These are phyloP conservation scores for Cyphellophora attinorum DNA, from an alignment of 2,329 filamentous ascomycete genomes.

Conservation along the genomic window DNA sequence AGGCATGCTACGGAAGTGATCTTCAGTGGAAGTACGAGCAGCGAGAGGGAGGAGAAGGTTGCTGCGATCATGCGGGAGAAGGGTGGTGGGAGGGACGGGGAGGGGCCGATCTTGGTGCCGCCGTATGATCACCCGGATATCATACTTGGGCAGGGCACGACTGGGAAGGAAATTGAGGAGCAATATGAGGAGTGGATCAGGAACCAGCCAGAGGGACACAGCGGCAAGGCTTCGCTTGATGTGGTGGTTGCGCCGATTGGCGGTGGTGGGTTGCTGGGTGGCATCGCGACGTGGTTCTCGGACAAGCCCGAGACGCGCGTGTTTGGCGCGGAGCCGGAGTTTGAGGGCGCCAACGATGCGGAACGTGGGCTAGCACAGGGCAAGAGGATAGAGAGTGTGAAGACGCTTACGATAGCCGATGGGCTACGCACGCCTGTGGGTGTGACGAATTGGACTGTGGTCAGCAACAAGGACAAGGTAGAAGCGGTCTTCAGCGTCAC, in stretches of 20 bases:
- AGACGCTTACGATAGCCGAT: constrained; percentile 75
- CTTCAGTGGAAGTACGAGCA: constrained; percentile 71
- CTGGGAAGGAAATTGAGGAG: constrained; percentile 69
- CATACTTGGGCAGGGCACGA: constrained; percentile 86
- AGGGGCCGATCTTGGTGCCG: constrained; percentile 66
- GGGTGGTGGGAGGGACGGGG: not conserved
- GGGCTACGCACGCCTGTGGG: constrained; percentile 80
- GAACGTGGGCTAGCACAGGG: constrained; percentile 57
- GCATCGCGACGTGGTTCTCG: constrained; percentile 60
- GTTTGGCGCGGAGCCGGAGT: constrained; percentile 78
- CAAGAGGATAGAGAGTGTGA: constrained; percentile 56
- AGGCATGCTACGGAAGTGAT: constrained; percentile 68
- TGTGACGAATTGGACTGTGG: constrained; percentile 62
- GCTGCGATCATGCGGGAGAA: constrained; percentile 59
- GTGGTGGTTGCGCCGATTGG: constrained; percentile 76
- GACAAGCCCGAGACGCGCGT: constrained; percentile 59
- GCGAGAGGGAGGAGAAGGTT: constrained; percentile 72
- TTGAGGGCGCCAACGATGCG: constrained; percentile 76
- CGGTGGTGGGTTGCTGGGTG: constrained; percentile 79
- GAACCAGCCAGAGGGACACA: constrained; percentile 2
- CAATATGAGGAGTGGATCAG: constrained; percentile 52
- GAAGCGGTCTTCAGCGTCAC: constrained; percentile 61
- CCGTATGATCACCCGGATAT: constrained; percentile 91
- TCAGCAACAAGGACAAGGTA: constrained; percentile 63
- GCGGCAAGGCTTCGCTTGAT: constrained; percentile 37